phyloP scores from a whole-genome alignment of 2,329 filamentous ascomycete species.

The Cryphonectria naterciae region DNA sequence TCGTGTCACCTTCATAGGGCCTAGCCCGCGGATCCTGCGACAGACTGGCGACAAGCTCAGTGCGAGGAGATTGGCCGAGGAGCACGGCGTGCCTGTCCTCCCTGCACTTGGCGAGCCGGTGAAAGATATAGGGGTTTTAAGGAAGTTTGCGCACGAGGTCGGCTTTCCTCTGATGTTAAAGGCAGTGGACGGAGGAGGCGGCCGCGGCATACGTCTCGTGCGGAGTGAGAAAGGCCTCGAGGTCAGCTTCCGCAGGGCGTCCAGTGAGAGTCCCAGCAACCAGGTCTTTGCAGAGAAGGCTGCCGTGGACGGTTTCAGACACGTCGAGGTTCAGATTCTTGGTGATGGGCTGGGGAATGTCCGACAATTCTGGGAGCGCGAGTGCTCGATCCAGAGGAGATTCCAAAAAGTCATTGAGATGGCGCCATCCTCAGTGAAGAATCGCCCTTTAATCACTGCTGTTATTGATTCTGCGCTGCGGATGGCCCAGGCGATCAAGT shows the following conservation, averaged over 20 bases:
- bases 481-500: conserved; percentile 49
- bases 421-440: conserved; percentile 54
- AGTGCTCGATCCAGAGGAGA: conserved; percentile 62
- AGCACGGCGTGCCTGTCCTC: conserved; percentile 15
- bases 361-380: conserved; percentile 61
- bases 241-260: conserved; percentile 51
- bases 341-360: conserved; percentile 58
- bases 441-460: conserved; percentile 47
- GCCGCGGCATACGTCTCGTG: conserved; percentile 62
- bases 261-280: conserved; percentile 61
- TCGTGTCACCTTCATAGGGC: conserved; percentile 20
- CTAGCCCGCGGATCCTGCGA: conserved; percentile 12
- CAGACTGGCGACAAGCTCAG: conserved; percentile 23
- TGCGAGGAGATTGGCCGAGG: conserved; percentile 19
- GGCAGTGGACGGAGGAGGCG: conserved; percentile 66
- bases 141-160: conserved; percentile 1
- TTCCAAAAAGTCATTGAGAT: conserved; percentile 66
- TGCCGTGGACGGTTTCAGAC: conserved; percentile 46
- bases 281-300: conserved; percentile 34
- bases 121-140: background rate
- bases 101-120: conserved; percentile 11
- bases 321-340: conserved; percentile 65
- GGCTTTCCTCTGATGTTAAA: conserved; percentile 46
- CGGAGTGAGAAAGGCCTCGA: conserved; percentile 47
- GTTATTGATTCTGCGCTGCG: conserved; percentile 22